Base-by-base conservation (phyloP, 2,329 filamentous ascomycete genomes). In the Colletotrichum ledebouriae region DNA sequence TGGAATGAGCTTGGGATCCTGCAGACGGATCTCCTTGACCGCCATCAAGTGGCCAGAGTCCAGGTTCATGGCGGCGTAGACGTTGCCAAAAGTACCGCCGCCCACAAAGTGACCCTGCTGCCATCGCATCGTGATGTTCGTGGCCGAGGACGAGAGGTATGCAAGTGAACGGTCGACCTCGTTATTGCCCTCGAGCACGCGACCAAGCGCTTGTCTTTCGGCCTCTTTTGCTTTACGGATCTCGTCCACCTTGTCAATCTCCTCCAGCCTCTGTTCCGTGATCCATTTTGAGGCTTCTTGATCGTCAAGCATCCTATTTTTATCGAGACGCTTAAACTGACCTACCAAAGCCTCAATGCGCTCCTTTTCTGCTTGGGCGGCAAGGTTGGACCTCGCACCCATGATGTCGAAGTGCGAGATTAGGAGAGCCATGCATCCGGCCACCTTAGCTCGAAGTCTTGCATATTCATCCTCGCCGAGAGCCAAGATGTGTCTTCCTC, bases 401-500 rank as follows among this genome's bases (percentile, higher is more conserved):
- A 99, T 97, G 79, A 99, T 98, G 78, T 99, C 96, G 75, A 99
- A 99, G 79, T 99, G 96, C 10, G 94, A 98, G 73, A 99, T 98
- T 56, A 99, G 85, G 25, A 99, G 86, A 20, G 94, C 94, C 96
- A 99, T 99, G 79, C 96, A 99, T 0, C 95, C 95, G 9, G 94
- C 94, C 5, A 99, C 96, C 79, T 98, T 98, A 66, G 89, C 86
- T 50, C 95, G 89, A 70, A 99, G 84, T 71, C 87, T 90, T 6
- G 90, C 87, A 77, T 97, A 99, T 76, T 99, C 95, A 46, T 92
- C 88, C 67, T 97, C 94, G 46, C 91, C 93, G 68, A 99, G 89
- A 1, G 91, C 93, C n/a, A 99, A 82, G 55, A 99, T 97, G 74
- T 97, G 94, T 67, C 94, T 91, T 11, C 96, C 96, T 59, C 94